These are phyloP conservation scores for Pneumocystis canis DNA, from an alignment of 1,139 yeast genomes.

Conservation along the genomic window DNA sequence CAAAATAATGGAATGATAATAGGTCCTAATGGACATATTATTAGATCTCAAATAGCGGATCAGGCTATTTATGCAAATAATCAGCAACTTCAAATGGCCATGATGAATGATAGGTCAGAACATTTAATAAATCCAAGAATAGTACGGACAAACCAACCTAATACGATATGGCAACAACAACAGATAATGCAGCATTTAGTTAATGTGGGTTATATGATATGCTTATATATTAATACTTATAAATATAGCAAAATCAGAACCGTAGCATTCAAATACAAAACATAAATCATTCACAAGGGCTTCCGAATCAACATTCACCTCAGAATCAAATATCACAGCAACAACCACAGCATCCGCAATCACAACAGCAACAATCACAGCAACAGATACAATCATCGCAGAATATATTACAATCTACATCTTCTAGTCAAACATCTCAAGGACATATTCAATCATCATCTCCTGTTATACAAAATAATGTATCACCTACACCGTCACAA, in stretches of 20 bases:
- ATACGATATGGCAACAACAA: conserved; percentile 4
- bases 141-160: neutral
- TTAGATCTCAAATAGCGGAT: conserved; percentile 9
- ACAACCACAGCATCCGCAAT: conserved; percentile 15
- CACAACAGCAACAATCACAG: conserved; percentile 13
- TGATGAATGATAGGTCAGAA: conserved; percentile 1
- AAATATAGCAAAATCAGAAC: neutral
- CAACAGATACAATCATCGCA: conserved; percentile 18
- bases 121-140: neutral
- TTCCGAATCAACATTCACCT: neutral
- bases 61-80: conserved; percentile 10
- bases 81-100: conserved; percentile 9
- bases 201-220: conserved; percentile 4
- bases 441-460: conserved; percentile 22
- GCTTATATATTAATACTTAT: neutral
- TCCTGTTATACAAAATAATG: conserved; percentile 22
- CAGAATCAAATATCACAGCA: conserved; percentile 6
- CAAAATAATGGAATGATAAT: conserved; percentile 5
- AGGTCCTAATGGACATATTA: conserved; percentile 10
- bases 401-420: conserved; percentile 12
- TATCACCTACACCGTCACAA: conserved; percentile 36
- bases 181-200: conserved; percentile 1
- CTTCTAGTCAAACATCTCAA: conserved; percentile 11
- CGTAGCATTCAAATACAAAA: neutral
- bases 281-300: neutral